These are phyloP conservation scores for Hanseniaspora nectarophila DNA, from an alignment of 805 yeast genomes.

Conservation along the genomic window DNA sequence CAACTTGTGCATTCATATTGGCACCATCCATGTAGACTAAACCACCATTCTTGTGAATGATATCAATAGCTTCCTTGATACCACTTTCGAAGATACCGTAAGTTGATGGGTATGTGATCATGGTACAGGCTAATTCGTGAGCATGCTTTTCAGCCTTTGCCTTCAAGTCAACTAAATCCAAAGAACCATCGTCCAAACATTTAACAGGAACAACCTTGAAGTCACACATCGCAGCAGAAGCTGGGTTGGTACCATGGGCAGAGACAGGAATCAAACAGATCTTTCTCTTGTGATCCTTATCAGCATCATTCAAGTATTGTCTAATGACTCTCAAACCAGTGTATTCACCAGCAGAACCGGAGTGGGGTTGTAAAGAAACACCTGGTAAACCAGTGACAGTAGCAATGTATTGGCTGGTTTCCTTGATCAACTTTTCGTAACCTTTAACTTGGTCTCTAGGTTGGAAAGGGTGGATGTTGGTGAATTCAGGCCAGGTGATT, in stretches of 20 bases:
- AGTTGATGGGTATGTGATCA: slow-evolving; percentile 97
- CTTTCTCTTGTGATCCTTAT: slow-evolving; percentile 57
- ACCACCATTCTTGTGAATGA: slow-evolving; percentile 78
- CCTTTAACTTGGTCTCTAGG: slow-evolving; percentile 86
- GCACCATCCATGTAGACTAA: slow-evolving; percentile 98
- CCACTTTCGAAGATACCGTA: slow-evolving; percentile 94
- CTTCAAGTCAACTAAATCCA: slow-evolving; percentile 66
- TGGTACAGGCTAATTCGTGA: slow-evolving; percentile 69
- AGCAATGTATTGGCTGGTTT: slow-evolving; percentile 72
- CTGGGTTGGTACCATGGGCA: slow-evolving; percentile 98
- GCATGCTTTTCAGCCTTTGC: slow-evolving; percentile 59
- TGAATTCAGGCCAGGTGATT: slow-evolving; percentile 87
- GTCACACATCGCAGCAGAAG: slow-evolving; percentile 96
- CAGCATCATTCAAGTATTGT: slow-evolving; percentile 58
- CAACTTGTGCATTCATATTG: slow-evolving; percentile 98
- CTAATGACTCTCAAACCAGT: slow-evolving; percentile 82
- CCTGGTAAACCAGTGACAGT: slow-evolving; percentile 89
- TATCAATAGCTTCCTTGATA: slow-evolving; percentile 70
- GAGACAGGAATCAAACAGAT: slow-evolving; percentile 90
- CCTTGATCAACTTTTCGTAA: slow-evolving; percentile 59
- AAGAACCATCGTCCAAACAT: slow-evolving; percentile 73
- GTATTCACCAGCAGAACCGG: slow-evolving; percentile 98
- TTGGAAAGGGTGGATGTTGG: slow-evolving; percentile 81
- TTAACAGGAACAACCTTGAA: slow-evolving; percentile 85
- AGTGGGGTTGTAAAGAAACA: slow-evolving; percentile 87